Base-by-base conservation (phyloP, 495 filamentous ascomycete species). In the Astrothelium subdiscretum region DNA sequence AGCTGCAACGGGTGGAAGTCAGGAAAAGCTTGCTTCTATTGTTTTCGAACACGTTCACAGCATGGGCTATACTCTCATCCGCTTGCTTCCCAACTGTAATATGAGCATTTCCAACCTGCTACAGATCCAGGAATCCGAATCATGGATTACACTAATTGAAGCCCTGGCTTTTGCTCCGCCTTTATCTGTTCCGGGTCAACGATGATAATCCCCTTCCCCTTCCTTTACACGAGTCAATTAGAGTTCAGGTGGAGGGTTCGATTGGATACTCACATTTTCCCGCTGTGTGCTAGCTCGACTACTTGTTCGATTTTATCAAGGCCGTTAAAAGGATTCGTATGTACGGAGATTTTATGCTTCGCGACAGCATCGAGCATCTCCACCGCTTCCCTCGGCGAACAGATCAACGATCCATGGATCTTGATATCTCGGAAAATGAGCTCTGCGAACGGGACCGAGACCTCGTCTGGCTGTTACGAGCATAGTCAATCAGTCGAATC, bases 401-500 rank as follows among this genome's bases (percentile, higher is more conserved):
- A 77, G 57, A 79, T 69, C 43, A 85, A 66, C 58, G 70, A 76
- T 0, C 81, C 81, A 24, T 73, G 73, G 31, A 85, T 62, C 51
- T 75, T 69, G 26, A 85, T 77, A 64, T 83, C 83, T 13, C 81
- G 73, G 65, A 84, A 80, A 40, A 85, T 68, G 15, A 83, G 59
- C 66, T 84, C 81, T 6, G 43, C 64, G 59, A 81, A 83, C 10
- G 82, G 81, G 10, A 85, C 71, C 24, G 48, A 68, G 20, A 83
- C 72, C 6, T 78, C 68, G 18, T 76, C 60, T 15, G 75, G 76
- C 73, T 75, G 54, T 35, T 24, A 20, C 11, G 29, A 44, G 54
- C 12, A 8, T 12, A 3, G 4, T 58, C 22, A 59, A n/a, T 31
- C 13, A 59, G 58, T 20, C 24, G 27, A 20, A 26, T 6, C 18